These are phyloP conservation scores for Kwoniella dendrophila DNA, from an alignment of 768 basidiomycete species.

Conservation along the genomic window DNA sequence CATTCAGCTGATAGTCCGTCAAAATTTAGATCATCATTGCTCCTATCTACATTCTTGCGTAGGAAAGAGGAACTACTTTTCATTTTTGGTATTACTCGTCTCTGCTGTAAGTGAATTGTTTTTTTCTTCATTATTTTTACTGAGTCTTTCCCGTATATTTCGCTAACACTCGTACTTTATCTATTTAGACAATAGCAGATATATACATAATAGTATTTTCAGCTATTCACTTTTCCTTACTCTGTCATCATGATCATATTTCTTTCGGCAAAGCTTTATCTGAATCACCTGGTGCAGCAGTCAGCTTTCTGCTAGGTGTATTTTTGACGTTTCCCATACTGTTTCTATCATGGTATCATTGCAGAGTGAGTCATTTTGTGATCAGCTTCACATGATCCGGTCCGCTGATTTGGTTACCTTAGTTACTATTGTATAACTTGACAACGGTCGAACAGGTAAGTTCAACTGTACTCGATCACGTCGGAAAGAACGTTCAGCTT, in stretches of 20 bases:
- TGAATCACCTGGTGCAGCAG: constrained; percentile 72
- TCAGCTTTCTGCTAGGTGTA: constrained; percentile 73
- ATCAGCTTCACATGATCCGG: constrained; percentile 2
- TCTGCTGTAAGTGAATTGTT: constrained; percentile 65
- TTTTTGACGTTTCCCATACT: constrained; percentile 79
- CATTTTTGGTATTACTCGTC: constrained; percentile 84
- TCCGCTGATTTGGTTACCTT: background rate
- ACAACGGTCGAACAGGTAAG: constrained; percentile 95
- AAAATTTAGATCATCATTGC: constrained; percentile 55
- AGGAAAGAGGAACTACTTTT: constrained; percentile 89
- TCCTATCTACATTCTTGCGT: constrained; percentile 83
- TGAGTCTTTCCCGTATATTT: too few relatives aligned
- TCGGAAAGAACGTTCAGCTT: too few relatives aligned
- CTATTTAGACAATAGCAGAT: constrained; percentile 67
- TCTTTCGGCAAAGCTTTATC: constrained; percentile 61
- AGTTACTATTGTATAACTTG: constrained; percentile 75
- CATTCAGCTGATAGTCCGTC: background rate
- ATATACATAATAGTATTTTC: constrained; percentile 78
- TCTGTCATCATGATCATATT: constrained; percentile 63
- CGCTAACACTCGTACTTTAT: background rate
- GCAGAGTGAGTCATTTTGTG: constrained; percentile 65
- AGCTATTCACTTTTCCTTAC: constrained; percentile 74
- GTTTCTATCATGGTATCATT: constrained; percentile 78
- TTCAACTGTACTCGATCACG: constrained; percentile 14
- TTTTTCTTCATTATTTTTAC: background rate